phyloP scores from a whole-genome alignment of 2,329 filamentous ascomycete genomes.

The Apiospora sp. region DNA sequence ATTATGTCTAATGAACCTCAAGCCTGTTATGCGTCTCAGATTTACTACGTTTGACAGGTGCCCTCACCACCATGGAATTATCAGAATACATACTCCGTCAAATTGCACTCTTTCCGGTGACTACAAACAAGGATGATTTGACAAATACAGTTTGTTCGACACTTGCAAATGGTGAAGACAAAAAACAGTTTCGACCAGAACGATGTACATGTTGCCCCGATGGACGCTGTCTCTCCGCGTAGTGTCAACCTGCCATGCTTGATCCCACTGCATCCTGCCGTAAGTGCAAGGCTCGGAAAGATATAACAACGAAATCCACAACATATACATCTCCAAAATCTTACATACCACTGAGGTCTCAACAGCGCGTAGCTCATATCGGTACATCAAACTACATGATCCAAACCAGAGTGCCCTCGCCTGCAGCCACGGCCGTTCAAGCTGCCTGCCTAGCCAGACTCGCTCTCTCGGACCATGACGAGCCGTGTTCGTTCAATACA shows the following conservation, averaged over 20 bases:
- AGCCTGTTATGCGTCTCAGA: neutral
- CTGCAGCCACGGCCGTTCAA: neutral
- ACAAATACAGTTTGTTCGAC: no score
- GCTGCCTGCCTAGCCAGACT: neutral
- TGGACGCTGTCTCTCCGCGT: no score
- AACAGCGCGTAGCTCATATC: neutral
- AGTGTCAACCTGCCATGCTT: no score
- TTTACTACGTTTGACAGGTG: neutral
- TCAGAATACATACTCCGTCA: no score
- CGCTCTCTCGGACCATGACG: neutral
- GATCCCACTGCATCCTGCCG: no score
- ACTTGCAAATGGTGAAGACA: no score
- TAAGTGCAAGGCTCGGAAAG: no score
- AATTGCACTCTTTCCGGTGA: no score
- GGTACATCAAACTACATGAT: no score
- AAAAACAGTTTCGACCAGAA: no score
- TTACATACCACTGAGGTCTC: neutral
- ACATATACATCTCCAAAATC: neutral
- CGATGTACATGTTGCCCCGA: no score
- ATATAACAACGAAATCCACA: neutral
- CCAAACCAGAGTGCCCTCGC: neutral
- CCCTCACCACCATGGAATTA: neutral
- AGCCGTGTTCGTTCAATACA: neutral
- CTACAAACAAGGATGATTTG: no score
- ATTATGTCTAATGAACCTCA: neutral